Evolutionary conservation across 192 early-diverging fungal genomes (phyloP), one percentile per base, ranked within the genome.

Genomic region (Coemansia sp.): DNA sequence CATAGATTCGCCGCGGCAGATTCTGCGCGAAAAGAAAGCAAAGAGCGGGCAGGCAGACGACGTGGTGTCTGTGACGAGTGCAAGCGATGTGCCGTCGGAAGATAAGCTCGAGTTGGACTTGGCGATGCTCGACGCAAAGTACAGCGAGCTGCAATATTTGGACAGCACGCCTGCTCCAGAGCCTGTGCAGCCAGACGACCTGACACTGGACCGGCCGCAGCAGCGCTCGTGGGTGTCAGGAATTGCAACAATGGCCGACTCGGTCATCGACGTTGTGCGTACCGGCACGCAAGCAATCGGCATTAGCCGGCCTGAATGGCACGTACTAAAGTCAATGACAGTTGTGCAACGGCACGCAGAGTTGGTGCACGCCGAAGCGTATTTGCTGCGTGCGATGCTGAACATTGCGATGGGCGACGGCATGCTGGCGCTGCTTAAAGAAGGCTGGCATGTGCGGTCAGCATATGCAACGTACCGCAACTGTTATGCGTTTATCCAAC

Each of bases 331-430:
- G 32, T 41, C 55, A 5, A 75, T 82, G 72, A 68, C 73, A 2
- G 51, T 63, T 8, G 24, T 45, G n/a, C 76, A 79, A 57, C 66
- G 65, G 19, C 82, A 79, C 39, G 76, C 74, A 62, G 94, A 96
- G 82, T 82, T 96, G 39, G 86, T 92, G 6, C 86, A 88, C 57
- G 93, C 93, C 8, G 94, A 96, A 41, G 82, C 87, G 4, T 83
- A 85, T 45, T 76, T 94, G 52, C 48, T 94, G 59, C 87, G 89
- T 23, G 86, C 92, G 7, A 66, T 91, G 29, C 82, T 96, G 22
- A 87, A 86, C 55, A 85, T 94, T 27, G 70, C 91, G 29, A 83
- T 84, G 51, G 90, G 94, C 62, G 83, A 90, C 39, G 92, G 90
- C 62, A 63, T 91, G 27, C 78, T 93, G 50, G 85, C 87, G 12